These are phyloP conservation scores for Cladophialophora exuberans DNA, from an alignment of 2,329 filamentous ascomycete genomes.

Conservation along the genomic window DNA sequence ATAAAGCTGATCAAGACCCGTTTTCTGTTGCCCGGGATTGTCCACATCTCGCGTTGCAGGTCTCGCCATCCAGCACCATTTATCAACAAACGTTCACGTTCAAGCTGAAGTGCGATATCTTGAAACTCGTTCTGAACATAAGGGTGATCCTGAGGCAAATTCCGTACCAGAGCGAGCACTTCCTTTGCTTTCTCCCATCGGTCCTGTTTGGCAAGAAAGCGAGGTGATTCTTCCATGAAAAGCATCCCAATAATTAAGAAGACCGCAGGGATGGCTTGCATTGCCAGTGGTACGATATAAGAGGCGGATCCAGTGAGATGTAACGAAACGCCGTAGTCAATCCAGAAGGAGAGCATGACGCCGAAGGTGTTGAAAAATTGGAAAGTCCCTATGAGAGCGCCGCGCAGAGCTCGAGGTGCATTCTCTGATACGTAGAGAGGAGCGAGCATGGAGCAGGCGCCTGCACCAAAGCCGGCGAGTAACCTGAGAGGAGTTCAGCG, in stretches of 20 bases:
- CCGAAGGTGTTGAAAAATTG: constrained; percentile 40
- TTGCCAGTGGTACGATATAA: constrained; percentile 65
- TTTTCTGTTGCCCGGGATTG: constrained; percentile 57
- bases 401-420: constrained; percentile 58
- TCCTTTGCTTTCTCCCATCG: constrained; percentile 66
- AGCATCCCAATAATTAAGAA: constrained; percentile 37
- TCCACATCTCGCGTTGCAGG: constrained; percentile 66
- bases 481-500: constrained; percentile 41
- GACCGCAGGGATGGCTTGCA: constrained; percentile 59
- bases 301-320: constrained; percentile 55
- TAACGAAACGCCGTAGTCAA: constrained; percentile 56
- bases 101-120: constrained; percentile 64
- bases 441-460: constrained; percentile 61
- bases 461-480: constrained; percentile 60
- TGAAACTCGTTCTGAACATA: constrained; percentile 62
- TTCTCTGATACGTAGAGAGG: constrained; percentile 66
- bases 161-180: constrained; percentile 62
- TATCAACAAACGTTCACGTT: constrained; percentile 62
- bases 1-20: constrained; percentile 52
- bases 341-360: constrained; percentile 42
- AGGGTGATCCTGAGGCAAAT: constrained; percentile 55
- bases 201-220: constrained; percentile 60
- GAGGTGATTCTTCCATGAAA: constrained; percentile 38
- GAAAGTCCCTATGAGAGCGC: constrained; percentile 40
- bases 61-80: constrained; percentile 56